Percentiles rank a stretch among this genome's conserved stretches.
Conservation (phyloP, 164 flowering plant genomes). For the Buxus sempervirens region DNA sequence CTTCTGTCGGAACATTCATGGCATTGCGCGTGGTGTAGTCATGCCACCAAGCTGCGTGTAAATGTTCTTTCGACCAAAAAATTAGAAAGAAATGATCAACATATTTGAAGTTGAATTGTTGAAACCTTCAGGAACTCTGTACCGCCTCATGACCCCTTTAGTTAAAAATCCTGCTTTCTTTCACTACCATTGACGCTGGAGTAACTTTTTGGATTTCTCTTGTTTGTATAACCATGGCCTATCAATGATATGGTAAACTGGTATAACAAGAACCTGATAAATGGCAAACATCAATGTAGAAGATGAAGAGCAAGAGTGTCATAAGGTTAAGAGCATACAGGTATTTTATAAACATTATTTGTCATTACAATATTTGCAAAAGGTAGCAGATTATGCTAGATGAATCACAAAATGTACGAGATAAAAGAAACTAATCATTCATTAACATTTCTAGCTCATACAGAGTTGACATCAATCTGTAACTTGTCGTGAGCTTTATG, state of each 20-base stretch:
- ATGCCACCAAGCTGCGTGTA: conserved; percentile 4
- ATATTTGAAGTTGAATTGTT: not conserved
- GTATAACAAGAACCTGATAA: too few relatives aligned
- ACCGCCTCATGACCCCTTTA: too few relatives aligned
- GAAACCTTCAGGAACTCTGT: not conserved
- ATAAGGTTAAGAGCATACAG: not conserved
- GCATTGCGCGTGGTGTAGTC: not conserved
- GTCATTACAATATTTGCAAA: conserved; percentile 1
- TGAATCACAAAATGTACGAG: not conserved
- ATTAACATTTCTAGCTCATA: not conserved
- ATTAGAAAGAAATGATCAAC: not conserved
- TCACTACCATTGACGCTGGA: not conserved
- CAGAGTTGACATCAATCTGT: not conserved
- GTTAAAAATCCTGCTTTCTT: not conserved
- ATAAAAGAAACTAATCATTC: not conserved
- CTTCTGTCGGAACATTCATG: not conserved
- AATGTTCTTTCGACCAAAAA: not conserved
- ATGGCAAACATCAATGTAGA: not conserved
- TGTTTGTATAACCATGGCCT: not conserved
- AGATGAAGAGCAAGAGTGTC: not conserved
- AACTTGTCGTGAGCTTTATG: not conserved
- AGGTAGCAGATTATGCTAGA: too few relatives aligned
- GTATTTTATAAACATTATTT: conserved; percentile 2
- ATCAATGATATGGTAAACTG: not conserved
- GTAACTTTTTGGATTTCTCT: not conserved